A percentile compares a stretch with the other conserved stretches of the same genome.
Evolutionary conservation across 2,329 filamentous ascomycete genomes (phyloP).

Genomic region (Phialocephala subalpina): DNA sequence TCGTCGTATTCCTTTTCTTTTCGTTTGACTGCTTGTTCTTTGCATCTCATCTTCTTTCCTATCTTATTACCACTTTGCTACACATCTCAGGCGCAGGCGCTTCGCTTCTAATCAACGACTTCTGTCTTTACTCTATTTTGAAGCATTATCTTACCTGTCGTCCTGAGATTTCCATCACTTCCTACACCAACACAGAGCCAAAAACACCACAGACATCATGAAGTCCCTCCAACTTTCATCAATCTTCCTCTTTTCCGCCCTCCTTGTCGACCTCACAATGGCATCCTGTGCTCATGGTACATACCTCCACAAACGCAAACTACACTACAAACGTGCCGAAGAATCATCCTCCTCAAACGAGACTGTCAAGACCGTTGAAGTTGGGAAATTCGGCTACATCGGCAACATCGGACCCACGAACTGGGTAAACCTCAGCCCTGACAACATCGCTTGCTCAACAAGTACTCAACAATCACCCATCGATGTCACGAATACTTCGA

Average conservation of each 20-base stretch:
- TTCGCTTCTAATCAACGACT: neutral
- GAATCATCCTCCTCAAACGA: conserved; percentile 7
- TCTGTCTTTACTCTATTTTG: neutral
- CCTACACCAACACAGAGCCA: neutral
- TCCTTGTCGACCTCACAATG: conserved; percentile 22
- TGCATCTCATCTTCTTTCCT: neutral
- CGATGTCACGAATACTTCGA: conserved; percentile 22
- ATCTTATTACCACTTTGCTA: neutral
- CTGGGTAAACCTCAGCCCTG: conserved; percentile 27
- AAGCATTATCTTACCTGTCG: neutral
- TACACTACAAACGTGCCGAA: conserved; percentile 18
- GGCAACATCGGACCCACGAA: conserved; percentile 29
- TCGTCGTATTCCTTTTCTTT: neutral
- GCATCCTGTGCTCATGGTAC: conserved; percentile 36
- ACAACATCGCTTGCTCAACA: conserved; percentile 26
- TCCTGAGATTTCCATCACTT: neutral
- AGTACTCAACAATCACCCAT: conserved; percentile 32
- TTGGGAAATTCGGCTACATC: conserved; percentile 32
- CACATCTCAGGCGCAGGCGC: neutral
- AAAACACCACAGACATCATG: neutral
- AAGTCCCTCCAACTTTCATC: neutral
- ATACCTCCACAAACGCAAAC: conserved; percentile 26
- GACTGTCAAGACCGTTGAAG: conserved; percentile 19
- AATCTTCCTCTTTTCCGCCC: conserved; percentile 15
- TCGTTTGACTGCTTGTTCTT: neutral